Evolutionary conservation across 2,329 filamentous ascomycete genomes (phyloP).

Genomic region (Didymella exigua): DNA sequence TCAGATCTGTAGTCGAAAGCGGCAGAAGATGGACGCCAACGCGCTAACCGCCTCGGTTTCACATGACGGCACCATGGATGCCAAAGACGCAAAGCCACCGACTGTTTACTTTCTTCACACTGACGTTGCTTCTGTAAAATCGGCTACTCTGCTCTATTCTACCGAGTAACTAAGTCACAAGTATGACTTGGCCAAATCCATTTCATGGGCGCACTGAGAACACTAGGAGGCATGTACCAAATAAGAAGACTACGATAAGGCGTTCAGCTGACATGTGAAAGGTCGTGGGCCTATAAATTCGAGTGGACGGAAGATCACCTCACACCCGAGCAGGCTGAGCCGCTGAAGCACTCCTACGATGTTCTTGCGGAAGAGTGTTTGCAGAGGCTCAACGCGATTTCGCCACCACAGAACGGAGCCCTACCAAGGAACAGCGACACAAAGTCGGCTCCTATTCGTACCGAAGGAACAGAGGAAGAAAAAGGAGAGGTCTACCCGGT

Average conservation of each 20-base stretch:
- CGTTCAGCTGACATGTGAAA: conserved; percentile 31
- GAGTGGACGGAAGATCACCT: conserved; percentile 70
- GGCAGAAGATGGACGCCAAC: conserved; percentile 23
- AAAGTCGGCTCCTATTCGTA: conserved; percentile 33
- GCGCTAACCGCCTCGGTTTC: conserved; percentile 36
- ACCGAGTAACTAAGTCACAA: background rate
- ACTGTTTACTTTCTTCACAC: background rate
- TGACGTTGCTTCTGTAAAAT: background rate
- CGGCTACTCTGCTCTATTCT: background rate
- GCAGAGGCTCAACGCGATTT: conserved; percentile 66
- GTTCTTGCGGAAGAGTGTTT: conserved; percentile 69
- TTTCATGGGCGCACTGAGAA: conserved; percentile 52
- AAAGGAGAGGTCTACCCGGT: conserved; percentile 42
- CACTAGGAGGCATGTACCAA: conserved; percentile 48
- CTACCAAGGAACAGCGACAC: conserved; percentile 49
- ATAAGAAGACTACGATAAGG: conserved; percentile 18
- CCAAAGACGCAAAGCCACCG: background rate
- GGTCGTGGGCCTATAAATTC: conserved; percentile 70
- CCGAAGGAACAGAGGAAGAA: conserved; percentile 34
- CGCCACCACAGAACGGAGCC: conserved; percentile 52
- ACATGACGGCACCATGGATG: conserved; percentile 31
- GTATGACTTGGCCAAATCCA: conserved; percentile 53
- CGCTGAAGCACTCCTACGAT: conserved; percentile 71
- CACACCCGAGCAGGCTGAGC: conserved; percentile 63
- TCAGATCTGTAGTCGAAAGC: conserved; percentile 12